Percentiles rank a stretch among this genome's conserved stretches.
Conservation (phyloP, 768 basidiomycete genomes). For the Lanmaoa pseudosensibilis region DNA sequence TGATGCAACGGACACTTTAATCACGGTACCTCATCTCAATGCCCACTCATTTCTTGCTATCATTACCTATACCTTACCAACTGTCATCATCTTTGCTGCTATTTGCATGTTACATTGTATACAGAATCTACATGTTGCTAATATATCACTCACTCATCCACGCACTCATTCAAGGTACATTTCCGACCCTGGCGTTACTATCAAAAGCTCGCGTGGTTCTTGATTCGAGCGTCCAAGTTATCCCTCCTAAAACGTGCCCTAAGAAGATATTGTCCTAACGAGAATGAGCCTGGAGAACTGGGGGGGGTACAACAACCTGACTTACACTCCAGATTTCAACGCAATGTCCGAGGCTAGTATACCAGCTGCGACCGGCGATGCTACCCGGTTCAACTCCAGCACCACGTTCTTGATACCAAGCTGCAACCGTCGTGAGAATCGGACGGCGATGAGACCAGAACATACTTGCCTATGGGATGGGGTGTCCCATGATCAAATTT, state of each 20-base stretch:
- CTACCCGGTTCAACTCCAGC: slow-evolving; percentile 55
- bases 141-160: slow-evolving; percentile 17
- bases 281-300: neutral
- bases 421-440: slow-evolving; percentile 37
- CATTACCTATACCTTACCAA: slow-evolving; percentile 18
- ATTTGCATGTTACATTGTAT: slow-evolving; percentile 33
- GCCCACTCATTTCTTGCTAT: slow-evolving; percentile 10
- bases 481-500: slow-evolving; percentile 67
- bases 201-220: slow-evolving; percentile 73
- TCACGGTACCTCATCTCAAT: slow-evolving; percentile 9
- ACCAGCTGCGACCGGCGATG: slow-evolving; percentile 74
- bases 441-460: neutral
- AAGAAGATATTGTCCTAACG: slow-evolving; percentile 65
- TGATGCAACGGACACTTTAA: slow-evolving; percentile 31
- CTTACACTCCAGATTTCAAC: slow-evolving; percentile 76
- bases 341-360: slow-evolving; percentile 78
- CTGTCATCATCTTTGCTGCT: slow-evolving; percentile 13
- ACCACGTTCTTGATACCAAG: slow-evolving; percentile 82
- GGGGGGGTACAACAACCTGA: neutral
- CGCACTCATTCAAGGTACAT: slow-evolving; percentile 18
- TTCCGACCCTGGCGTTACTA: slow-evolving; percentile 59
- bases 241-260: slow-evolving; percentile 71
- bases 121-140: slow-evolving; percentile 24
- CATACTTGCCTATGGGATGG: slow-evolving; percentile 67
- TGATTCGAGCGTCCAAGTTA: slow-evolving; percentile 69